Percentiles rank a stretch among this genome's conserved stretches.
phyloP scores from a whole-genome alignment of 306 rosid genomes.

The Begonia peltatifolia region DNA sequence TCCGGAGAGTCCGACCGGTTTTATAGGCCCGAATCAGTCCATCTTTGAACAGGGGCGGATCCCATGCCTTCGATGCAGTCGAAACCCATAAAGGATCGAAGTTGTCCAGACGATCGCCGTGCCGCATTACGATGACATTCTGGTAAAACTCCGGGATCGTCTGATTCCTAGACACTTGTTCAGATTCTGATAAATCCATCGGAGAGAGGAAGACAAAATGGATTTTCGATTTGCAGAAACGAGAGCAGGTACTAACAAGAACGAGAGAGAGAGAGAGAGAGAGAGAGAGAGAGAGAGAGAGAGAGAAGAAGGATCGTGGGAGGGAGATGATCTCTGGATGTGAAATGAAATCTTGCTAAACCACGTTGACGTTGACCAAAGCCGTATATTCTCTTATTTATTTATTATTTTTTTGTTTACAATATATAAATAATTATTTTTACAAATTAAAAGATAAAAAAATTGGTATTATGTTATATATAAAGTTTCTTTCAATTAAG shows the following conservation, averaged over 20 bases:
- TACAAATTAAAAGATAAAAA: too few relatives aligned
- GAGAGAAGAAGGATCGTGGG: background rate
- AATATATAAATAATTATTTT: too few relatives aligned
- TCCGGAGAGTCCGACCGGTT: slow-evolving; percentile 42
- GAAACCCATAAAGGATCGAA: slow-evolving; percentile 40
- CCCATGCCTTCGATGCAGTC: slow-evolving; percentile 55
- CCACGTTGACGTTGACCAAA: too few relatives aligned
- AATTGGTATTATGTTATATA: too few relatives aligned
- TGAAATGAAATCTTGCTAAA: too few relatives aligned
- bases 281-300: background rate
- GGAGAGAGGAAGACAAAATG: background rate
- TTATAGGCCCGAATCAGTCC: slow-evolving; percentile 51
- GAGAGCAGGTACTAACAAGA: background rate
- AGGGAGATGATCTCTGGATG: too few relatives aligned
- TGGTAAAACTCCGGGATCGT: slow-evolving; percentile 27
- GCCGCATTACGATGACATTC: slow-evolving; percentile 76
- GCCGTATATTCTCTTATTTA: too few relatives aligned
- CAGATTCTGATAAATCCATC: slow-evolving; percentile 19
- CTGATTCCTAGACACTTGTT: background rate
- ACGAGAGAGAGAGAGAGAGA: background rate
- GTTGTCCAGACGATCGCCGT: slow-evolving; percentile 86
- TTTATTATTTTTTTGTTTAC: too few relatives aligned
- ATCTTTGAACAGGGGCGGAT: slow-evolving; percentile 43
- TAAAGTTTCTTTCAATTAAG: too few relatives aligned
- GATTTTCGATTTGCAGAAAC: background rate